Conservation (phyloP, 768 basidiomycete species). For the Pulveroboletus sp. region DNA sequence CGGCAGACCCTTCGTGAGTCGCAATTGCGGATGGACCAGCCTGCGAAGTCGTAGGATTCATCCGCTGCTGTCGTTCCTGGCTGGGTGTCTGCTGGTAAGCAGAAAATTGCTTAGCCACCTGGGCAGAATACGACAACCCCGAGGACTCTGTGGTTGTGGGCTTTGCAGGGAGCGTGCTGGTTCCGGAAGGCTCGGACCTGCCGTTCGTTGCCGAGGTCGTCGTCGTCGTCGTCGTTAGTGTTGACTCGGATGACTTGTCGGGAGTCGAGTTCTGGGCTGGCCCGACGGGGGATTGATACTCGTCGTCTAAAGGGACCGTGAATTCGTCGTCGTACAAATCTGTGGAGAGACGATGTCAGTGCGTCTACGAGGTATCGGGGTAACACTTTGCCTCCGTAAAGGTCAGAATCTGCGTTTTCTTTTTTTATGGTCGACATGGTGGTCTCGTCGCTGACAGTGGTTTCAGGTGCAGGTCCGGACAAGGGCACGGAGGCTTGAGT, state of each 20-base stretch:
- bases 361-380: neutral
- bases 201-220: slow-evolving; percentile 14
- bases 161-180: slow-evolving; percentile 25
- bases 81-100: slow-evolving; percentile 61
- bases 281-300: slow-evolving; percentile 27
- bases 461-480: neutral
- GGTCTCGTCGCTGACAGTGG: neutral
- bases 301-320: slow-evolving; percentile 29
- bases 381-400: slow-evolving; percentile 41
- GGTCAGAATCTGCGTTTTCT: slow-evolving; percentile 35
- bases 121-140: slow-evolving; percentile 55
- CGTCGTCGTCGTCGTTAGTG: slow-evolving; percentile 16
- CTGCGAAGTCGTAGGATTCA: slow-evolving; percentile 22
- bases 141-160: slow-evolving; percentile 22
- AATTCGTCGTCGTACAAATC: slow-evolving; percentile 53
- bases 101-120: slow-evolving; percentile 62
- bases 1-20: slow-evolving; percentile 33
- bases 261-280: slow-evolving; percentile 13
- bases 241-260: slow-evolving; percentile 15
- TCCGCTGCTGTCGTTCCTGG: slow-evolving; percentile 53
- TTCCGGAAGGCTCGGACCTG: slow-evolving; percentile 21
- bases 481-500: neutral
- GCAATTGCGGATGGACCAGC: slow-evolving; percentile 29
- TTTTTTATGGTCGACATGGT: slow-evolving; percentile 25
- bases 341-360: slow-evolving; percentile 19